phyloP scores from a whole-genome alignment of 2,329 filamentous ascomycete genomes.

The Albifimbria verrucaria region DNA sequence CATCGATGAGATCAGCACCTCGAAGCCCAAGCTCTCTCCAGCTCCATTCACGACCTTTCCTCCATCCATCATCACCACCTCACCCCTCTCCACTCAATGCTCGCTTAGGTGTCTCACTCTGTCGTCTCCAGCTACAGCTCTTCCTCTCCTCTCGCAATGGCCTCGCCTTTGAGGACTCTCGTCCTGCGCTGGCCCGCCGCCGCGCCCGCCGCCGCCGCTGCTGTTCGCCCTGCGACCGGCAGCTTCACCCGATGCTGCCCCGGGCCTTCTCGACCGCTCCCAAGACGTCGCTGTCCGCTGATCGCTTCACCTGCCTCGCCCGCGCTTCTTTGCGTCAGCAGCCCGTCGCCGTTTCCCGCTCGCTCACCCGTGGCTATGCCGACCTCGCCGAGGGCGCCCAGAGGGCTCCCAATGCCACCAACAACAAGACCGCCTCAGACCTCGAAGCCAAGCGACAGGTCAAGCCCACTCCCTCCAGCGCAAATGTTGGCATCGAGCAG shows the following conservation, averaged over 20 bases:
- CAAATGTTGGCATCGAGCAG: slow-evolving; percentile 13
- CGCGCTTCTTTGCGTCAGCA: slow-evolving; percentile 5
- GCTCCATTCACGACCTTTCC: slow-evolving; percentile 10
- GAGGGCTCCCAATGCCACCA: slow-evolving; percentile 8
- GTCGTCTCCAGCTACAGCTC: slow-evolving; percentile 1
- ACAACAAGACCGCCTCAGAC: slow-evolving; percentile 8
- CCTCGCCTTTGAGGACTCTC: slow-evolving; percentile 27
- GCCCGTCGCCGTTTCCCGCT: slow-evolving; percentile 2
- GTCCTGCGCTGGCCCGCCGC: slow-evolving; percentile 26
- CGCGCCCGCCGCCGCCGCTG: slow-evolving; percentile 13
- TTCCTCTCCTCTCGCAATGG: slow-evolving; percentile 15
- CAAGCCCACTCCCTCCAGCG: slow-evolving; percentile 15
- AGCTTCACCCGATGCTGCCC: slow-evolving; percentile 18
- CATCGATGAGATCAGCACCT: neutral
- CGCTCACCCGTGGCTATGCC: slow-evolving; percentile 13
- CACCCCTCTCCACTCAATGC: slow-evolving; percentile 15
- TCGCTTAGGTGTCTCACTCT: slow-evolving; percentile 1
- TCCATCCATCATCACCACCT: slow-evolving; percentile 11
- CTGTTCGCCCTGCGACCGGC: too few relatives aligned
- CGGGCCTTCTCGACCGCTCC: neutral
- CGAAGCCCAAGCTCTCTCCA: neutral
- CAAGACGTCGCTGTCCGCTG: neutral
- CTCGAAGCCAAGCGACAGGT: slow-evolving; percentile 3
- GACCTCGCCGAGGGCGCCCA: slow-evolving; percentile 8
- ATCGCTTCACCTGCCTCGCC: neutral